A percentile compares a stretch with the other conserved stretches of the same genome.
phyloP scores from a whole-genome alignment of 139 green algal species.

The Asterochloris erici region DNA sequence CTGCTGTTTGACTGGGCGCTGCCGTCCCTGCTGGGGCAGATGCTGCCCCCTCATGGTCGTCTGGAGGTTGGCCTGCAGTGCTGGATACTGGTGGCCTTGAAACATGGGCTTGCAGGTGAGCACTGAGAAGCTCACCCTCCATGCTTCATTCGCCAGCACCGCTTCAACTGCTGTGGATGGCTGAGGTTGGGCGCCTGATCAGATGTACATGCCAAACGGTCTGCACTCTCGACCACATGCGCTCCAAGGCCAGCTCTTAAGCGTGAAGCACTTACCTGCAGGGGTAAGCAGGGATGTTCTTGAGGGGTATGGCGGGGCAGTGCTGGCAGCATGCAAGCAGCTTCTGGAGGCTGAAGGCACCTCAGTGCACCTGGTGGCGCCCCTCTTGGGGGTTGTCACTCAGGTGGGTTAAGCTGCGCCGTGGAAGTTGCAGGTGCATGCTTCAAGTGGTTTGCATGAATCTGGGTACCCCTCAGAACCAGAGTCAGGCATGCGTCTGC shows the following conservation, averaged over 20 bases:
- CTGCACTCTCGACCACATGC: no score
- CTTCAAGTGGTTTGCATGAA: not conserved
- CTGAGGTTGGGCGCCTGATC: no score
- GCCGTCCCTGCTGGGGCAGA: slow-evolving; percentile 25
- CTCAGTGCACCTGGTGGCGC: slow-evolving; percentile 21
- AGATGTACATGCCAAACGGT: no score
- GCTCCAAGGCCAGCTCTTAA: no score
- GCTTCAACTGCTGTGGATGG: no score
- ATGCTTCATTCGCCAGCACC: not conserved
- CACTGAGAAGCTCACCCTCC: slow-evolving; percentile 28
- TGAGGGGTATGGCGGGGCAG: slow-evolving; percentile 20
- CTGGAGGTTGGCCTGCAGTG: slow-evolving; percentile 3
- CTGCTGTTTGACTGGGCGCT: slow-evolving; percentile 47
- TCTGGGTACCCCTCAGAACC: not conserved
- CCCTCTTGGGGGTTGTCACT: slow-evolving; percentile 23
- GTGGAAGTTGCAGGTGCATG: not conserved
- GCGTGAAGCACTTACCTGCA: no score
- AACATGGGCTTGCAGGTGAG: slow-evolving; percentile 31
- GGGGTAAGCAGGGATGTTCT: not conserved
- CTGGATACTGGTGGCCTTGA: slow-evolving; percentile 24
- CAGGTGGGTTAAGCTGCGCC: not conserved
- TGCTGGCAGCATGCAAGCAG: slow-evolving; percentile 25
- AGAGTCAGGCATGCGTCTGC: not conserved
- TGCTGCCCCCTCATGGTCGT: not conserved
- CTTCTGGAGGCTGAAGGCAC: slow-evolving; percentile 33